phyloP scores from a whole-genome alignment of 179 eudicot genomes.

The Pouteria campechiana region DNA sequence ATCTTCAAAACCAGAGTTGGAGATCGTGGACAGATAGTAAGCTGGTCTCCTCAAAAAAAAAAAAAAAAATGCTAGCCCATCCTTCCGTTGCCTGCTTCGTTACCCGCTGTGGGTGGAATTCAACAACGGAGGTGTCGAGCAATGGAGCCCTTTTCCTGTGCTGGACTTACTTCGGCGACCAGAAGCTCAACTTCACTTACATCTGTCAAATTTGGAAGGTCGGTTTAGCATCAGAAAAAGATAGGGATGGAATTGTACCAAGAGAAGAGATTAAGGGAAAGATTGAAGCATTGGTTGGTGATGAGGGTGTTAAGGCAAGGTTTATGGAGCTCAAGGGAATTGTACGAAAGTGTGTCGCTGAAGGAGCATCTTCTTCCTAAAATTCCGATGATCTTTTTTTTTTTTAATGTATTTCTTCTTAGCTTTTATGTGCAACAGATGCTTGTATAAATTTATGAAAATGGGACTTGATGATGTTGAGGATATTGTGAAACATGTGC shows the following conservation, averaged over 20 bases:
- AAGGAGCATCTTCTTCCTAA: constrained; percentile 10
- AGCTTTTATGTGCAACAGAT: too few relatives aligned
- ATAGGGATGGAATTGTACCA: constrained; percentile 13
- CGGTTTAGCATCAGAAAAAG: constrained; percentile 11
- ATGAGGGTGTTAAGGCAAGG: constrained; percentile 4
- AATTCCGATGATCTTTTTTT: constrained; percentile 8
- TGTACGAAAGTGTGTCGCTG: not conserved
- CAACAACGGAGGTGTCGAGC: constrained; percentile 16
- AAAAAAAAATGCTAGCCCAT: constrained; percentile 14
- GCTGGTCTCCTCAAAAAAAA: constrained; percentile 22
- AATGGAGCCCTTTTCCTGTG: constrained; percentile 21
- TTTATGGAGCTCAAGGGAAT: constrained; percentile 8
- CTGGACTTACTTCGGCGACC: constrained; percentile 29
- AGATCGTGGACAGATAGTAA: constrained; percentile 9
- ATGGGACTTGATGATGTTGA: too few relatives aligned
- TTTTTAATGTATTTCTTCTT: too few relatives aligned
- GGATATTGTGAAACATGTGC: too few relatives aligned
- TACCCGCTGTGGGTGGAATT: constrained; percentile 30
- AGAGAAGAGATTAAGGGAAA: constrained; percentile 12
- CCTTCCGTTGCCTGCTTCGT: constrained; percentile 23
- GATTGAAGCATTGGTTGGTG: constrained; percentile 6
- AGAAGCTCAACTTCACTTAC: constrained; percentile 14
- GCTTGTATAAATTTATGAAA: too few relatives aligned
- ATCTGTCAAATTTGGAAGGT: constrained; percentile 17
- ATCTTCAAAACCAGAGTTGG: constrained; percentile 12